Evolutionary conservation across 495 filamentous ascomycete genomes (phyloP).

Genomic region (Aspergillus sclerotioniger): DNA sequence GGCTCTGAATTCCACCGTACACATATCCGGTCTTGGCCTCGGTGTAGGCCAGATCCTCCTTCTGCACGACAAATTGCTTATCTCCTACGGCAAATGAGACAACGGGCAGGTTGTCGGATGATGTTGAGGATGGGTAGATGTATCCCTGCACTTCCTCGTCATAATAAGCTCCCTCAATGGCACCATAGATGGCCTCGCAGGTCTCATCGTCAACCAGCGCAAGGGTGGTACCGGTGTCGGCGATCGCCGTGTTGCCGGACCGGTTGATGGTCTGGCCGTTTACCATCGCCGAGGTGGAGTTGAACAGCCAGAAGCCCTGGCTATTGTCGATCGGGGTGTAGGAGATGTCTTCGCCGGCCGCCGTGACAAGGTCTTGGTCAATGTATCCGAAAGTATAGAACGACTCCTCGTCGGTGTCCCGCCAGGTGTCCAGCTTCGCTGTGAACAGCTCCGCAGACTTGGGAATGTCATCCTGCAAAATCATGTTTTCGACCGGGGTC

Average conservation of each 20-base stretch:
- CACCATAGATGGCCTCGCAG: slow-evolving; percentile 65
- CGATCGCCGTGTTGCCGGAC: slow-evolving; percentile 71
- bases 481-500: slow-evolving; percentile 80
- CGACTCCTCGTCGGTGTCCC: slow-evolving; percentile 56
- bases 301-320: slow-evolving; percentile 72
- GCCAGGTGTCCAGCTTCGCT: slow-evolving; percentile 64
- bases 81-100: slow-evolving; percentile 68
- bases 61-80: slow-evolving; percentile 64
- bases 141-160: slow-evolving; percentile 65
- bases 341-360: slow-evolving; percentile 52
- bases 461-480: slow-evolving; percentile 62
- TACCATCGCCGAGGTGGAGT: slow-evolving; percentile 57
- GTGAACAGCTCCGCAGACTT: slow-evolving; percentile 68
- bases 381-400: slow-evolving; percentile 84
- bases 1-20: slow-evolving; percentile 75
- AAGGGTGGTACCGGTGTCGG: slow-evolving; percentile 76
- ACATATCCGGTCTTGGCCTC: slow-evolving; percentile 55
- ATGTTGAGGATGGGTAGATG: slow-evolving; percentile 57
- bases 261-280: slow-evolving; percentile 57
- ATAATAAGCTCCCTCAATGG: slow-evolving; percentile 67
- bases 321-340: slow-evolving; percentile 68
- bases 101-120: slow-evolving; percentile 59
- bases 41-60: slow-evolving; percentile 68
- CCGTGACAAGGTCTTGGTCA: slow-evolving; percentile 60
- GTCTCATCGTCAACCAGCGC: slow-evolving; percentile 65